phyloP scores from a whole-genome alignment of 805 yeast species.

The Yarrowia hollandica region DNA sequence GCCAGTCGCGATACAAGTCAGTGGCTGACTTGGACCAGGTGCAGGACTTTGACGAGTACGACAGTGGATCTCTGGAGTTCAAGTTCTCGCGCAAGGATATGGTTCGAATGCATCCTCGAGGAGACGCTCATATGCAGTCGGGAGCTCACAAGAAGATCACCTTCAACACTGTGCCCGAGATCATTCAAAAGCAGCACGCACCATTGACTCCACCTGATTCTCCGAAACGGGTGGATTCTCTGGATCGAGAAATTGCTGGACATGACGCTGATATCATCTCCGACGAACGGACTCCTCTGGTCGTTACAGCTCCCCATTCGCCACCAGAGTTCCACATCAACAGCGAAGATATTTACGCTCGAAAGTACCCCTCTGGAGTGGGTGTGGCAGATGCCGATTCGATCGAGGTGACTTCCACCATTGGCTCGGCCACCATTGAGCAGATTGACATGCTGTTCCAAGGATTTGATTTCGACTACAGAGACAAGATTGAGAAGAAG shows the following conservation, averaged over 20 bases:
- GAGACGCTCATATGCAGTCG: neutral
- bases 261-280: no score
- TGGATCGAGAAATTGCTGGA: neutral
- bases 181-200: neutral
- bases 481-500: slow-evolving; percentile 30
- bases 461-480: slow-evolving; percentile 27
- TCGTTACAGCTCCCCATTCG: neutral
- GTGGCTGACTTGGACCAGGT: neutral
- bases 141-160: neutral
- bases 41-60: slow-evolving; percentile 16
- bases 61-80: neutral
- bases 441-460: slow-evolving; percentile 10
- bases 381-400: slow-evolving; percentile 23
- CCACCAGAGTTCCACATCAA: slow-evolving; percentile 11
- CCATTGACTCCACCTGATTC: slow-evolving; percentile 17
- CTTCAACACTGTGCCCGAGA: neutral
- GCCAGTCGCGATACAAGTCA: slow-evolving; percentile 11
- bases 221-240: neutral
- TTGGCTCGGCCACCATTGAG: slow-evolving; percentile 20
- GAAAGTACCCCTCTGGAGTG: slow-evolving; percentile 21
- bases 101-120: slow-evolving; percentile 4
- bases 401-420: neutral
- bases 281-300: neutral
- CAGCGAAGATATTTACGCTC: slow-evolving; percentile 8
- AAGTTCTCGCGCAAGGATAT: neutral